phyloP scores from a whole-genome alignment of 2,329 filamentous ascomycete genomes.

The Xylariomycetidae sp. region DNA sequence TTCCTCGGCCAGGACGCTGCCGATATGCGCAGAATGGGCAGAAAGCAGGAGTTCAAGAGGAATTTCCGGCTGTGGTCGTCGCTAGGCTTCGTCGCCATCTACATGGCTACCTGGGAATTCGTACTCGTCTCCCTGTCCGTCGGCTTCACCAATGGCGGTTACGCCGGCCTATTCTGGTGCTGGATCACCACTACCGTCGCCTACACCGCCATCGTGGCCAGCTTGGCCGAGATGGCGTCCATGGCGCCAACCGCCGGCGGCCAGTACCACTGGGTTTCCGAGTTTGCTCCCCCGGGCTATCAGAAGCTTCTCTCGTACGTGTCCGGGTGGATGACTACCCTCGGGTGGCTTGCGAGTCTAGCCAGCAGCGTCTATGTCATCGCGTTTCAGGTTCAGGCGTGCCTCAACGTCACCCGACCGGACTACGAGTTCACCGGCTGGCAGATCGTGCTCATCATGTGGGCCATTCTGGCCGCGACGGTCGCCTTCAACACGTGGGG shows the following conservation, averaged over 20 bases:
- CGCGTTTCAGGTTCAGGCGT: conserved; percentile 6
- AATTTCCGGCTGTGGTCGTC: conserved; percentile 13
- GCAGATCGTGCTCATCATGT: conserved; percentile 46
- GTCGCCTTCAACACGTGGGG: conserved; percentile 47
- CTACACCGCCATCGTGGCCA: conserved; percentile 12
- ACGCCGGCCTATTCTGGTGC: conserved; percentile 19
- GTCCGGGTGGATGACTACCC: conserved; percentile 8
- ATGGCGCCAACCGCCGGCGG: conserved; percentile 8
- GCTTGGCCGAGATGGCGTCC: conserved; percentile 10
- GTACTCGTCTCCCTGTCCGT: conserved; percentile 14
- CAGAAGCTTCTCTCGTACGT: conserved; percentile 8
- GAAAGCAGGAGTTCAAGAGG: conserved; percentile 15
- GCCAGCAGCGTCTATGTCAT: conserved; percentile 10
- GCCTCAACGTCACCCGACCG: conserved; percentile 7
- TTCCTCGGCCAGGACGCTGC: no score
- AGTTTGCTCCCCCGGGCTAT: conserved; percentile 3
- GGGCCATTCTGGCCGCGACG: conserved; percentile 40
- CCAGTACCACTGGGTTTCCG: conserved; percentile 8
- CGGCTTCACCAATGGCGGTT: conserved; percentile 14
- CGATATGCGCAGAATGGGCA: conserved; percentile 8
- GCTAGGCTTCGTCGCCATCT: conserved; percentile 18
- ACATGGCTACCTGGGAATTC: conserved; percentile 22
- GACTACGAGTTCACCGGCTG: conserved; percentile 22
- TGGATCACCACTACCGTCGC: conserved; percentile 13
- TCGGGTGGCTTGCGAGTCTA: conserved; percentile 7